Evolutionary conservation across 768 basidiomycete genomes (phyloP), one percentile per base, ranked within the genome.

Genomic region (Cystobasidium ongulense): DNA sequence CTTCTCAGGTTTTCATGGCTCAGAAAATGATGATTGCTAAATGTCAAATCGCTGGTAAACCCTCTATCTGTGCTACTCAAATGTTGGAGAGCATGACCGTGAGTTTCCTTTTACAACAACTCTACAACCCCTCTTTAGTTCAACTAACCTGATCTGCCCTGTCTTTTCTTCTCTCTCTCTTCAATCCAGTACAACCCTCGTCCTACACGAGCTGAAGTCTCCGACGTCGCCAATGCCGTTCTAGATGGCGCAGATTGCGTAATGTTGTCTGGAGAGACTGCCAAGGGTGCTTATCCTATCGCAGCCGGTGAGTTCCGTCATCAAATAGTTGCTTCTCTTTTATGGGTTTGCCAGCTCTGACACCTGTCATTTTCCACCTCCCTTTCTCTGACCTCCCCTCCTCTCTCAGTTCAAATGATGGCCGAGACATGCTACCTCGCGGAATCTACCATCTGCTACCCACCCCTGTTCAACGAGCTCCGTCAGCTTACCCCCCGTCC

Each of bases 1-100:
- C 96, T 53, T 90, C 89, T 79, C 96, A 98, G 80, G 96, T 99
- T 54, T 99, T 99, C 86, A 85, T 98, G 79, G 96, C 96, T 8
- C 96, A 99, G 82, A 99, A 99, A 85, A 98, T 98, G 95, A 99
- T 99, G 94, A 99, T 98, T 78, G 88, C 95, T 74, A 98, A 98
- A 84, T 96, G 93, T 84, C 97, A 96, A 85, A 90, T 95, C 80
- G 88, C 87, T 68, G 96, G 96, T 78, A 99, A 99, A 85, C 94
- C 96, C 50, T 90, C 91, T 80, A 98, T 99, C 81, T 94, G 96
- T 75, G 96, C 96, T 11, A 99, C 96, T 17, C 95, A 99, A 82
- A 99, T 99, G 95, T 88, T 99, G 77, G 95, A 98, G 86, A 77
- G 76, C 35, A 80, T 80, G 79, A 80, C 78, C 52, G 76, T 77